These are phyloP conservation scores for Russula vinacea DNA, from an alignment of 768 basidiomycete species.

Conservation along the genomic window DNA sequence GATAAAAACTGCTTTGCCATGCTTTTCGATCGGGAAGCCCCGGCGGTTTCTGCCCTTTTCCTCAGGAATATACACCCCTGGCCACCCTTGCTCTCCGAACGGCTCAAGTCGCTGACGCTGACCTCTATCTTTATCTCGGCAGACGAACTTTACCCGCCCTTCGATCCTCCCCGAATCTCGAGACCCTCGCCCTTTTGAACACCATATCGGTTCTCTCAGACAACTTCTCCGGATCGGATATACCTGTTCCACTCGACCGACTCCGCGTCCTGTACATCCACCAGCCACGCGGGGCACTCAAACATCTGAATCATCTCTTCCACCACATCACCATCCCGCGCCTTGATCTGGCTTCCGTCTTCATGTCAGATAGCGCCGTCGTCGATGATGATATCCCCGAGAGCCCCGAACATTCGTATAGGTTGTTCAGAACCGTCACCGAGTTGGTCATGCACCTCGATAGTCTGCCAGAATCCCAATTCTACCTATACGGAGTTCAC, in stretches of 20 bases:
- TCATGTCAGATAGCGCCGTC: constrained; percentile 26
- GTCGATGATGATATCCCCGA: constrained; percentile 25
- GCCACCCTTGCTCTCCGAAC: constrained; percentile 25
- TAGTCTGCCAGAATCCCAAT: constrained; percentile 24
- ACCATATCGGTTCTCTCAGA: constrained; percentile 23
- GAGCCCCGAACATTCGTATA: constrained; percentile 12
- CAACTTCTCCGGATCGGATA: constrained; percentile 19
- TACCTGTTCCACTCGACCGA: constrained; percentile 19
- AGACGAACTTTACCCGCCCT: constrained; percentile 22
- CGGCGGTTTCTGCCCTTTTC: constrained; percentile 14
- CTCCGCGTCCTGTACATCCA: constrained; percentile 20
- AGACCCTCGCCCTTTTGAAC: constrained; percentile 23
- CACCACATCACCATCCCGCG: constrained; percentile 17
- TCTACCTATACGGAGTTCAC: constrained; percentile 21
- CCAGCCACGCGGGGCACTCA: constrained; percentile 20
- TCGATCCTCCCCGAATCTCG: constrained; percentile 24
- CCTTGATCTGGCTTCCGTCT: constrained; percentile 17
- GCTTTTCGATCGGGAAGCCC: constrained; percentile 20
- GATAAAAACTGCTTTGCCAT: constrained; percentile 21
- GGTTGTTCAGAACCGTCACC: constrained; percentile 16
- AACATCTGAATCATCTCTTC: constrained; percentile 22
- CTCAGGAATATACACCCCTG: constrained; percentile 23
- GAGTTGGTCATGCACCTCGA: constrained; percentile 26
- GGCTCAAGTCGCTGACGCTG: constrained; percentile 19
- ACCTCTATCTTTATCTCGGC: constrained; percentile 25